Conservation (phyloP, 2,329 filamentous ascomycete species). For the Cytospora leucostoma region DNA sequence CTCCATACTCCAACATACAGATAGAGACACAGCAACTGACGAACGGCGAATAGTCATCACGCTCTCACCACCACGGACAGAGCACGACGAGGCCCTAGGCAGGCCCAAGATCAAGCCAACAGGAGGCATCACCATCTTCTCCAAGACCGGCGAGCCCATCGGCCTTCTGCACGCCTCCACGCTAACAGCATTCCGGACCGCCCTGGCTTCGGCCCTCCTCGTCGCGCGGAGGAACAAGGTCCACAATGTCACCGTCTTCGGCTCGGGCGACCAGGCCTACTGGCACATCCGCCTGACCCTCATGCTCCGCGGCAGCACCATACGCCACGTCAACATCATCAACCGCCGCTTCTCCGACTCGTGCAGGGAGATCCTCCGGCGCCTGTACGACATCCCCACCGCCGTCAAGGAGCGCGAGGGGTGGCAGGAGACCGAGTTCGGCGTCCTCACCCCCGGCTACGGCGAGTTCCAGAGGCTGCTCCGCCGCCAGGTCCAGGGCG, state of each 20-base stretch:
- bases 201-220: slow-evolving; percentile 69
- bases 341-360: slow-evolving; percentile 69
- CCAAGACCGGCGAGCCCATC: slow-evolving; percentile 59
- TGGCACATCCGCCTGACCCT: slow-evolving; percentile 90
- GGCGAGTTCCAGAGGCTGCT: slow-evolving; percentile 67
- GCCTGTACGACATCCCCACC: slow-evolving; percentile 47
- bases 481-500: slow-evolving; percentile 68
- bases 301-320: slow-evolving; percentile 67
- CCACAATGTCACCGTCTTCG: slow-evolving; percentile 80
- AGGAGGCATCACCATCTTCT: slow-evolving; percentile 71
- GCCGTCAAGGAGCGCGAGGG: slow-evolving; percentile 58
- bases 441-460: slow-evolving; percentile 68
- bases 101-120: slow-evolving; percentile 51
- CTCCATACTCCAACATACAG: background rate
- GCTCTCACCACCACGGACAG: slow-evolving; percentile 46
- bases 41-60: slow-evolving; percentile 57
- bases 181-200: slow-evolving; percentile 79
- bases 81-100: slow-evolving; percentile 32
- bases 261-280: slow-evolving; percentile 86
- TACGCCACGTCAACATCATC: slow-evolving; percentile 80
- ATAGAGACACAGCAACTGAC: slow-evolving; percentile 9
- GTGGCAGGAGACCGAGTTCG: slow-evolving; percentile 67
- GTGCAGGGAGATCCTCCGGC: slow-evolving; percentile 53
- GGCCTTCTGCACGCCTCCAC: slow-evolving; percentile 74
- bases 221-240: slow-evolving; percentile 67